Percentiles rank a stretch among this genome's conserved stretches.
phyloP scores from a whole-genome alignment of 345 rosid species.

The Raphanus raphanistrum region DNA sequence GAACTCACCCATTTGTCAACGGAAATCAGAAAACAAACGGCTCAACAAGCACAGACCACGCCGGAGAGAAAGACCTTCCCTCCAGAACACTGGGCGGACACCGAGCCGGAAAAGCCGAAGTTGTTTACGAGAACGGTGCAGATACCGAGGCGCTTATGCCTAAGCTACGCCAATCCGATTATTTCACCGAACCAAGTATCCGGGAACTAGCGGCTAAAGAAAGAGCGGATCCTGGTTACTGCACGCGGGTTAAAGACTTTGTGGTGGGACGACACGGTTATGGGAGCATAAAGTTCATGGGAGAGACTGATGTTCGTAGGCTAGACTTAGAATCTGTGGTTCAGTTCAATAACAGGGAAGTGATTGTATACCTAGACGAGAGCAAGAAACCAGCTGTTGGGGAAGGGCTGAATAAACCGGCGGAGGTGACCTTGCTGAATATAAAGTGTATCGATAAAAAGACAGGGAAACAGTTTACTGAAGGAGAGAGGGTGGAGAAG shows the following conservation, averaged over 20 bases:
- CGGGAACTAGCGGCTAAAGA: conserved; percentile 95
- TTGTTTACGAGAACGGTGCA: conserved; percentile 43
- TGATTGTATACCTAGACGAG: conserved; percentile 90
- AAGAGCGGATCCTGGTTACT: conserved; percentile 87
- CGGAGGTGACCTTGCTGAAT: conserved; percentile 89
- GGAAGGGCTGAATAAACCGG: conserved; percentile 94
- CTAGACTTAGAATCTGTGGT: conserved; percentile 89
- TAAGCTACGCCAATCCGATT: conserved; percentile 78
- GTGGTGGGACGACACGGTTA: conserved; percentile 83
- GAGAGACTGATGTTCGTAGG: conserved; percentile 89
- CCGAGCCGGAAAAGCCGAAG: conserved; percentile 23
- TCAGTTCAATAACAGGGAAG: conserved; percentile 89
- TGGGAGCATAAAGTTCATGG: conserved; percentile 90
- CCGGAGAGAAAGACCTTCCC: conserved; percentile 54
- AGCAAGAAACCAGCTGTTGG: conserved; percentile 92
- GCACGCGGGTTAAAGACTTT: conserved; percentile 79
- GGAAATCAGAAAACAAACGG: conserved; percentile 58
- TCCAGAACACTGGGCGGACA: conserved; percentile 59
- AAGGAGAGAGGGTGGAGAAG: conserved; percentile 67
- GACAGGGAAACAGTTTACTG: conserved; percentile 67
- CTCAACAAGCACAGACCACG: conserved; percentile 47
- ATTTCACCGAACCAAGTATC: conserved; percentile 86
- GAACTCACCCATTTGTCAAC: conserved; percentile 36
- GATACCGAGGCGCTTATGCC: conserved; percentile 97
- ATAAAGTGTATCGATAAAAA: conserved; percentile 83